A percentile compares a stretch with the other conserved stretches of the same genome.
These are phyloP conservation scores for Arthrobotrys musiformis DNA, from an alignment of 2,329 filamentous ascomycete genomes.

Conservation along the genomic window DNA sequence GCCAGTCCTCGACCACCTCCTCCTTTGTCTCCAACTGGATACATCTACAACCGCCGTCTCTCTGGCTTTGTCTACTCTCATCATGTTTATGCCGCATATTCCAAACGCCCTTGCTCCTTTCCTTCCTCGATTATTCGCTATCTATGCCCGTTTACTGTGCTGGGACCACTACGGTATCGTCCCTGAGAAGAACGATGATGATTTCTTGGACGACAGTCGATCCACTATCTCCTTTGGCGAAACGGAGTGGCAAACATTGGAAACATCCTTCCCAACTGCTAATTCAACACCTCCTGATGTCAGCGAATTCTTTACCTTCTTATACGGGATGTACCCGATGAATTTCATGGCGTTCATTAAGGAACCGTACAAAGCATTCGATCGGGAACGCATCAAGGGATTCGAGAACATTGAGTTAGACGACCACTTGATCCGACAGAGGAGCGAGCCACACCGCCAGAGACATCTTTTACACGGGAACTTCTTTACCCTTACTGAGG, in stretches of 20 bases:
- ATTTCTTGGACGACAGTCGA: conserved; percentile 43
- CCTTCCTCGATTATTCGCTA: conserved; percentile 79
- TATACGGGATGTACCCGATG: conserved; percentile 84
- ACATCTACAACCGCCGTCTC: conserved; percentile 81
- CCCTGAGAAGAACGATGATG: conserved; percentile 19
- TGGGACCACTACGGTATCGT: conserved; percentile 72
- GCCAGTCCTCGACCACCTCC: conserved; percentile 75
- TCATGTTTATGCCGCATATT: conserved; percentile 86
- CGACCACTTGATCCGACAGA: conserved; percentile 78
- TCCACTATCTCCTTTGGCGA: conserved; percentile 51
- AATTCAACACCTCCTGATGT: conserved; percentile 74
- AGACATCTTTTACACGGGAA: conserved; percentile 83
- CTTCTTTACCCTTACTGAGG: conserved; percentile 81
- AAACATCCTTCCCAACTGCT: conserved; percentile 72
- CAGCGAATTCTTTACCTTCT: conserved; percentile 79
- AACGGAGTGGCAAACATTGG: conserved; percentile 72
- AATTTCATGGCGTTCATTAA: conserved; percentile 88
- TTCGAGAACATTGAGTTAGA: conserved; percentile 81
- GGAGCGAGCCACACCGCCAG: conserved; percentile 78
- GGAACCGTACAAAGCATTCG: conserved; percentile 81
- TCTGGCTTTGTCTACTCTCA: conserved; percentile 76
- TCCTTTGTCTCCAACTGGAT: conserved; percentile 79
- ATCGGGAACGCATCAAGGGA: conserved; percentile 75
- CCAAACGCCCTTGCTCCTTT: conserved; percentile 76
- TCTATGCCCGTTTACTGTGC: conserved; percentile 81